Base-by-base conservation (phyloP, 257 asterid species). In the Salvia hispanica region DNA sequence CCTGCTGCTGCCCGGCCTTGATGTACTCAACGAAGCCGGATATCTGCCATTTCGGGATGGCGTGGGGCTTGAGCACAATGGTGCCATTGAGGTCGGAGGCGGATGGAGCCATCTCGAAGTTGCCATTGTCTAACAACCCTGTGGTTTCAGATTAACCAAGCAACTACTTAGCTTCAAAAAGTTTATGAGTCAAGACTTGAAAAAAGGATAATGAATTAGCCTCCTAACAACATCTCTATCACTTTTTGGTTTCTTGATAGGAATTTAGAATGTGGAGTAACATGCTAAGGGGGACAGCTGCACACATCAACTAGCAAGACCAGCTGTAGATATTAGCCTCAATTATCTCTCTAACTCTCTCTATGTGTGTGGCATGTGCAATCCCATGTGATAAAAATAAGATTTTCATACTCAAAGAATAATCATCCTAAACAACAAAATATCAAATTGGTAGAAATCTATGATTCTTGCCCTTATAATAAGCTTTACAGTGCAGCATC, bases 11-110 rank as follows among this genome's bases (percentile, higher is more conserved):
- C n/a, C 99, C 99, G 10, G 96, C 89, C 33, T 82, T 83, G 31
- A 93, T 86, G 91, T 90, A 93, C 84, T 93, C 99, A 0, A 90
- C 95, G 15, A 90, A 88, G n/a, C 99, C 99, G 0, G 88, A 77
- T 3, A 73, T 81, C 53, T 62, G 70, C 97, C 99, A 93, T 5
- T 76, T 86, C 0, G 99, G 97, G 25, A 93, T 67, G 33, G 96
- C 96, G 14, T 85, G 74, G 14, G 78, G 80, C 16, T 70, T 82
- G 2, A 84, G 85, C 36, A 93, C 85, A 5, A 81, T 72, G 15
- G 97, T 83, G 9, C 96, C 95, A 1, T 93, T 93, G 14, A 93
- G 76, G 66, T 85, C 87, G 0, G 88, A 44, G 56, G 83, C 37
- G 18, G 52, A 67, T 2, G 94, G 96, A 4, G 88, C 72, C 5